These are phyloP conservation scores for Gnomoniopsis smithogilvyi DNA, from an alignment of 2,329 filamentous ascomycete species.

Conservation along the genomic window DNA sequence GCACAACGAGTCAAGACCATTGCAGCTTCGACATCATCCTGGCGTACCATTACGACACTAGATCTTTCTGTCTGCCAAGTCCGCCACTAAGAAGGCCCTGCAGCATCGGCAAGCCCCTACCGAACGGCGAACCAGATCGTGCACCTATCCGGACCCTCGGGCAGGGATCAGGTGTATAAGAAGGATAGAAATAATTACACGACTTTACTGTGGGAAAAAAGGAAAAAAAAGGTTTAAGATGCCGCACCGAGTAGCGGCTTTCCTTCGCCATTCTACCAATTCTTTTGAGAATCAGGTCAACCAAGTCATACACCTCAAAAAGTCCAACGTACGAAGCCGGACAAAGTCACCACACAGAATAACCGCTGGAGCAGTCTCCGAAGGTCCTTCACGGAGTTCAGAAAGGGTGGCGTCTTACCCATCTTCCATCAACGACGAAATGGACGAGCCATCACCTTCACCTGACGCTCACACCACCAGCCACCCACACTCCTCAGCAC, in stretches of 20 bases:
- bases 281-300: slow-evolving; percentile 44
- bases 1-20: background rate
- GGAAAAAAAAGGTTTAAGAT: slow-evolving; percentile 31
- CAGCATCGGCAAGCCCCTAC: background rate
- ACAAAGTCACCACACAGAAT: slow-evolving; percentile 28
- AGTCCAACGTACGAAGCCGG: slow-evolving; percentile 29
- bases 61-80: background rate
- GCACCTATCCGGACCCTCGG: background rate
- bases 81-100: background rate
- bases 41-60: background rate
- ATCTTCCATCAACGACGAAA: slow-evolving; percentile 34
- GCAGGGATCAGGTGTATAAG: background rate
- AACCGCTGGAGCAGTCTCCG: slow-evolving; percentile 11
- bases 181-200: background rate
- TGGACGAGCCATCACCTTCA: slow-evolving; percentile 22
- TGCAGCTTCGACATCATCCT: background rate
- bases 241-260: slow-evolving; percentile 57
- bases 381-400: slow-evolving; percentile 26
- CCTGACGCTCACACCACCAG: slow-evolving; percentile 20
- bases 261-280: slow-evolving; percentile 52
- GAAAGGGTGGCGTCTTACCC: slow-evolving; percentile 33
- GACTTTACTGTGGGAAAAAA: no score
- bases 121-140: background rate
- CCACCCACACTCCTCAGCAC: slow-evolving; percentile 15
- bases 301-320: slow-evolving; percentile 48